phyloP scores from a whole-genome alignment of 169 alveolate species.

The Cryptosporidium parvum region DNA sequence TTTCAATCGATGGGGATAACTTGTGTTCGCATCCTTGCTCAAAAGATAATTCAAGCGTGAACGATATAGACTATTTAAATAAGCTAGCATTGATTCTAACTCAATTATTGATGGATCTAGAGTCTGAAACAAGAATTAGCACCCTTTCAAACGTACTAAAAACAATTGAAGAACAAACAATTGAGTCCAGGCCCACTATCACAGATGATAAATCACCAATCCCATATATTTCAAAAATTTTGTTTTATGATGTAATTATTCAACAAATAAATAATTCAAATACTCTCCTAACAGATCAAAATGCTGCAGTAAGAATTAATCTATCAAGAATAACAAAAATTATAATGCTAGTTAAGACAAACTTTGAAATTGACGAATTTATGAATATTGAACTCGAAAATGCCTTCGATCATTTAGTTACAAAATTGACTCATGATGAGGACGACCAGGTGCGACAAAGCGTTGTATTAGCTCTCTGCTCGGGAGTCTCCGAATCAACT shows the following conservation, averaged over 20 bases:
- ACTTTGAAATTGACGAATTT: not conserved
- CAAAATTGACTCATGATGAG: constrained; percentile 1
- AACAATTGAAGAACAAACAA: not conserved
- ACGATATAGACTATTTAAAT: not conserved
- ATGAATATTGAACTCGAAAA: not conserved
- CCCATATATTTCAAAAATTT: not conserved
- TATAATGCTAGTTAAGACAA: constrained; percentile 7
- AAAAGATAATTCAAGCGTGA: not conserved
- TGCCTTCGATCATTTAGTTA: not conserved
- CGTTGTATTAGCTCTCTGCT: constrained; percentile 29
- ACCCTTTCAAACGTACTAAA: constrained; percentile 9
- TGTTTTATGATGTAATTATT: constrained; percentile 39
- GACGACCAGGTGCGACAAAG: constrained; percentile 58
- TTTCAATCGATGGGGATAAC: not conserved
- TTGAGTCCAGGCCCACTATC: not conserved
- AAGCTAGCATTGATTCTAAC: not conserved
- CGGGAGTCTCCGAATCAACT: constrained; percentile 10
- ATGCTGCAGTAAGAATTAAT: constrained; percentile 16
- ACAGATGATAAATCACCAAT: not conserved
- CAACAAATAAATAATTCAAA: constrained; percentile 3
- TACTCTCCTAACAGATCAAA: constrained; percentile 2
- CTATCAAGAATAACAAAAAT: constrained; percentile 14
- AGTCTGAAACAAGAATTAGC: constrained; percentile 43
- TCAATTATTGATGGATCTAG: constrained; percentile 25
- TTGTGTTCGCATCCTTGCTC: not conserved